Conservation (phyloP, 2,329 filamentous ascomycete species). For the Verticillium nonalfalfae region DNA sequence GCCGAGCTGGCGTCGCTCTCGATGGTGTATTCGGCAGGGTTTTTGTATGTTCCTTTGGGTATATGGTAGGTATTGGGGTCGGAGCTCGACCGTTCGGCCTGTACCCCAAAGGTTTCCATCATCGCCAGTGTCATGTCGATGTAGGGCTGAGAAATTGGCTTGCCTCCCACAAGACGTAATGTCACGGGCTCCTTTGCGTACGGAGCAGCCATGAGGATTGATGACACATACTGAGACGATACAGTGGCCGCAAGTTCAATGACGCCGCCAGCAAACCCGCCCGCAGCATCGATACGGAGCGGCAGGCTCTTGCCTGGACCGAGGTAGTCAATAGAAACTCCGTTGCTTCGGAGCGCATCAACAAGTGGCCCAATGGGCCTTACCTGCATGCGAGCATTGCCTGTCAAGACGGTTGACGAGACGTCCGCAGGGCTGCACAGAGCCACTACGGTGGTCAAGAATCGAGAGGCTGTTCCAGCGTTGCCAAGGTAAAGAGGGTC, state of each 20-base stretch:
- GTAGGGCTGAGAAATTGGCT: conserved; percentile 93
- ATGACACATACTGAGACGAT: conserved; percentile 98
- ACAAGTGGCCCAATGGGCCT: conserved; percentile 90
- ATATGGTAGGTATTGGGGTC: conserved; percentile 93
- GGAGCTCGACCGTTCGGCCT: conserved; percentile 67
- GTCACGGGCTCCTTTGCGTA: conserved; percentile 95
- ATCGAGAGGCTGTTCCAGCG: conserved; percentile 90
- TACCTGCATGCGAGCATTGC: conserved; percentile 94
- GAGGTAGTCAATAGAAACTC: conserved; percentile 79
- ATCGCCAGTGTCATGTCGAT: conserved; percentile 99
- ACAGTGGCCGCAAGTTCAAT: conserved; percentile 93
- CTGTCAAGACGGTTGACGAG: conserved; percentile 74
- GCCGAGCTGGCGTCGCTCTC: conserved; percentile 98
- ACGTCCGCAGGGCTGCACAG: conserved; percentile 64
- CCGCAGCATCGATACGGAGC: conserved; percentile 72
- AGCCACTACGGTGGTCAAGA: conserved; percentile 85
- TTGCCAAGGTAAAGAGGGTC: conserved; percentile 89
- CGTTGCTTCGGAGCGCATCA: conserved; percentile 80
- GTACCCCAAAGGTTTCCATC: conserved; percentile 89
- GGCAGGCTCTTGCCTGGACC: conserved; percentile 81
- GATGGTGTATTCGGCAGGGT: conserved; percentile 79
- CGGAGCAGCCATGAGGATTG: conserved; percentile 91
- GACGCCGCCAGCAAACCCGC: conserved; percentile 75
- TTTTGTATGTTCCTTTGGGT: conserved; percentile 75
- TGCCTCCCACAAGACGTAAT: conserved; percentile 84